Evolutionary conservation across 306 rosid species (phyloP).

Genomic region (Geum urbanum): DNA sequence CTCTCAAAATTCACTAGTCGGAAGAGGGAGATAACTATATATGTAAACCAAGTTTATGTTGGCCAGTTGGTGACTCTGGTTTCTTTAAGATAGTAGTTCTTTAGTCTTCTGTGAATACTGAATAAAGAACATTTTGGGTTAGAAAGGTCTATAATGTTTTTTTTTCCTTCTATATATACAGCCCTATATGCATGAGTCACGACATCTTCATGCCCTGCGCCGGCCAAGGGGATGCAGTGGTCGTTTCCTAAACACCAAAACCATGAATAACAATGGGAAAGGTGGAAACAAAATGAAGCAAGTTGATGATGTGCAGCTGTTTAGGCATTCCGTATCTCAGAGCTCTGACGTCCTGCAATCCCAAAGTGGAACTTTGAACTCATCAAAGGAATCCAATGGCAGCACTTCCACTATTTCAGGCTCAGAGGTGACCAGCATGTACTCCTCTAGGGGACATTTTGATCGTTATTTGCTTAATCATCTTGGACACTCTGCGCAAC

Average conservation of each 20-base stretch:
- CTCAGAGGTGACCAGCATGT: constrained; percentile 76
- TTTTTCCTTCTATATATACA: constrained; percentile 28
- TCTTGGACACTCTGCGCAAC: constrained; percentile 37
- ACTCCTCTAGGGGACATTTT: constrained; percentile 47
- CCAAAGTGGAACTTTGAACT: constrained; percentile 58
- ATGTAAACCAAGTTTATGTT: not conserved
- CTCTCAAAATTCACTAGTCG: not conserved
- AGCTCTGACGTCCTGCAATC: constrained; percentile 70
- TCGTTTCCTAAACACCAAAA: constrained; percentile 75
- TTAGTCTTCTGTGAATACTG: not conserved
- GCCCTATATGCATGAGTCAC: constrained; percentile 97
- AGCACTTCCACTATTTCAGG: constrained; percentile 57
- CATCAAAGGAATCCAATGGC: constrained; percentile 60
- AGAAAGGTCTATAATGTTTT: constrained; percentile 15
- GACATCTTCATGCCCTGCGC: constrained; percentile 92
- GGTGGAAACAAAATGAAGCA: constrained; percentile 31
- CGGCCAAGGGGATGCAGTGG: constrained; percentile 96
- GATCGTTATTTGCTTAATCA: constrained; percentile 46
- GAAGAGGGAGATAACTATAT: not conserved
- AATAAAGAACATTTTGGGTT: not conserved
- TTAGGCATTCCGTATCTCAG: constrained; percentile 49
- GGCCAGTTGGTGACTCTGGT: not conserved
- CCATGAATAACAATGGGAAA: constrained; percentile 15
- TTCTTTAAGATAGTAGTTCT: not conserved
- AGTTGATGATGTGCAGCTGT: constrained; percentile 29